phyloP scores from a whole-genome alignment of 768 basidiomycete genomes.

The Agaricus bisporus region DNA sequence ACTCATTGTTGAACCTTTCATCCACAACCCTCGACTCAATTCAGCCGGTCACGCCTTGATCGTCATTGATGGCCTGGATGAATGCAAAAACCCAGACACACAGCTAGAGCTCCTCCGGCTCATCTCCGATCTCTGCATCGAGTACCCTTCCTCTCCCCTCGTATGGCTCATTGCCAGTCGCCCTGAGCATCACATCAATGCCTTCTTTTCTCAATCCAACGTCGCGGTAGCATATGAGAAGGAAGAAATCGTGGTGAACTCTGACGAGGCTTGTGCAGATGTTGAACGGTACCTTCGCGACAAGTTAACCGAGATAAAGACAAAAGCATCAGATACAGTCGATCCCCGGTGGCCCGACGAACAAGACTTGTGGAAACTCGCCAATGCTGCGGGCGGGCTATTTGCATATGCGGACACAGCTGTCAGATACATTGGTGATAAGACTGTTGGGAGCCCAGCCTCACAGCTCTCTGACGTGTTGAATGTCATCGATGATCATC shows the following conservation, averaged over 20 bases:
- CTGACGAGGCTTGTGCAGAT: not conserved
- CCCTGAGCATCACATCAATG: not conserved
- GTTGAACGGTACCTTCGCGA: not conserved
- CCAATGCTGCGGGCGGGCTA: not conserved
- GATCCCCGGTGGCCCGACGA: not conserved
- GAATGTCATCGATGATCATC: not conserved
- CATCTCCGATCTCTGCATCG: not conserved
- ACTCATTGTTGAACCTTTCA: constrained; percentile 13
- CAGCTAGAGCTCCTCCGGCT: not conserved
- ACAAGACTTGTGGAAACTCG: not conserved
- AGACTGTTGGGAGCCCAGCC: not conserved
- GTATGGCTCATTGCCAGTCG: constrained; percentile 1
- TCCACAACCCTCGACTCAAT: not conserved
- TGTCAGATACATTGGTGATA: not conserved
- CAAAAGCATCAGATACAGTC: not conserved
- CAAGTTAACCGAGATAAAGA: not conserved
- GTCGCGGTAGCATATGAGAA: not conserved
- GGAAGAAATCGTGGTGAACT: not conserved
- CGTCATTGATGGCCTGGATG: not conserved
- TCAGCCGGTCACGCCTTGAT: not conserved
- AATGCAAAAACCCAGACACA: not conserved
- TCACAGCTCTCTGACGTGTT: not conserved
- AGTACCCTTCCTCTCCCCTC: not conserved
- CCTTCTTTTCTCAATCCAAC: not conserved
- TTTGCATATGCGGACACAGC: not conserved